Base-by-base conservation (phyloP, 1,284 basidiomycete genomes). In the Ganoderma leucocontextum region DNA sequence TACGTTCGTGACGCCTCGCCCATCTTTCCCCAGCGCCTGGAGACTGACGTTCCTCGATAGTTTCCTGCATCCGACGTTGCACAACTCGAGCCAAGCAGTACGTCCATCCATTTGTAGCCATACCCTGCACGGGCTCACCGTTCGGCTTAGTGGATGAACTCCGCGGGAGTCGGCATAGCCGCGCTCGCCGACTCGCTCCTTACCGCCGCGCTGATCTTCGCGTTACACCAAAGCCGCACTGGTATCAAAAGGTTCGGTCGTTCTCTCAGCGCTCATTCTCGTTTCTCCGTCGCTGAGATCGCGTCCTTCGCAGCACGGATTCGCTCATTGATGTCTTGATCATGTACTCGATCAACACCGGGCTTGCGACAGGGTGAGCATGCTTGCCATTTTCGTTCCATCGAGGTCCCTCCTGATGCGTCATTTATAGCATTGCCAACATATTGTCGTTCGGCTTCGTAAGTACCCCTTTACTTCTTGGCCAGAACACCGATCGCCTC, bases 261-360 rank as follows among this genome's bases (percentile, higher is more conserved):
- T 8, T 13, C 7, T 19, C 3, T 49, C 9, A 13, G 29, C 9
- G 8, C 9, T 52, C 4, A 25, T 5, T 52, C 17, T 36, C n/a
- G 8, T 17, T 6, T n/a, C 22, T 42, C n/a, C 9, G 15, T 15
- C 10, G 6, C 10, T 55, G 22, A 41, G 17, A 29, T 55, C 5
- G 4, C 19, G 3, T 29, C n/a, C 13, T 19, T 49, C 13, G 5
- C 44, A 67, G 68, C 38, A 72, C 70, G 59, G 68, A 72, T 41
- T 65, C 66, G 12, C 42, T 70, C 36, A 72, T 72, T n/a, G 70
- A 72, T 58, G 13, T 69, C 2, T 42, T 72, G 60, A 72, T 70
- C 47, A 58, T 72, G 55, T 72, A 72, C 17, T 62, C 68, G n/a
- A 70, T 72, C 36, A 72, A 72, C 41, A 72, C 68, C 3, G 70